Percentiles rank a stretch among this genome's conserved stretches.
Conservation (phyloP, 2,329 filamentous ascomycete species). For the Daldinia sp. region DNA sequence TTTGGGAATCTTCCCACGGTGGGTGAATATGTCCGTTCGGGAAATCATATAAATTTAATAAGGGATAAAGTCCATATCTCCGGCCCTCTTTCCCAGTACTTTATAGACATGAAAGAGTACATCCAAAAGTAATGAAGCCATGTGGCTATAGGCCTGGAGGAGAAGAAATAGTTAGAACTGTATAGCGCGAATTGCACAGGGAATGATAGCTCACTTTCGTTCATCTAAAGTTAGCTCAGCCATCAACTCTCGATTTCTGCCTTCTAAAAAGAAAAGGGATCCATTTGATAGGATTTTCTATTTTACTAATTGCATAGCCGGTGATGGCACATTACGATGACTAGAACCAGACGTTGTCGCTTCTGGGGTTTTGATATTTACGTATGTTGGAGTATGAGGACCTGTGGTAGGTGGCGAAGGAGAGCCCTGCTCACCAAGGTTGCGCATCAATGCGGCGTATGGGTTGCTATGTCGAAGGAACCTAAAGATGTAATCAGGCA, state of each 20-base stretch:
- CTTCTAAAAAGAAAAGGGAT: background rate
- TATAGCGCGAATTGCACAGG: rapidly evolving
- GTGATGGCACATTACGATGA: background rate
- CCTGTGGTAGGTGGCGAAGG: background rate
- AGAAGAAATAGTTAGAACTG: background rate
- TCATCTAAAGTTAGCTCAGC: background rate
- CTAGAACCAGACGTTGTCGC: background rate
- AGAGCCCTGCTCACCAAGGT: too few species aligned
- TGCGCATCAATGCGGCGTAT: background rate
- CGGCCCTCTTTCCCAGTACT: background rate
- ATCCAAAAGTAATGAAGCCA: conserved; percentile 5
- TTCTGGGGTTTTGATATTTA: background rate
- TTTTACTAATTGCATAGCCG: background rate
- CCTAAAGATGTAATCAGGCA: background rate
- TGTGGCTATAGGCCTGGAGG: background rate
- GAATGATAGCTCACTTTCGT: background rate
- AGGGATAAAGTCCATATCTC: background rate
- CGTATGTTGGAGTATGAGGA: background rate
- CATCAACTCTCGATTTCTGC: background rate
- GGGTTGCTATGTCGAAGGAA: background rate
- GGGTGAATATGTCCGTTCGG: too few species aligned
- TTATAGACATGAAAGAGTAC: background rate
- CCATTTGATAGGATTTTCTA: background rate
- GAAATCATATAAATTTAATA: background rate
- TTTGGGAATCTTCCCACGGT: background rate